These are phyloP conservation scores for Gnomoniopsis sp. DNA, from an alignment of 2,329 filamentous ascomycete genomes.

Conservation along the genomic window DNA sequence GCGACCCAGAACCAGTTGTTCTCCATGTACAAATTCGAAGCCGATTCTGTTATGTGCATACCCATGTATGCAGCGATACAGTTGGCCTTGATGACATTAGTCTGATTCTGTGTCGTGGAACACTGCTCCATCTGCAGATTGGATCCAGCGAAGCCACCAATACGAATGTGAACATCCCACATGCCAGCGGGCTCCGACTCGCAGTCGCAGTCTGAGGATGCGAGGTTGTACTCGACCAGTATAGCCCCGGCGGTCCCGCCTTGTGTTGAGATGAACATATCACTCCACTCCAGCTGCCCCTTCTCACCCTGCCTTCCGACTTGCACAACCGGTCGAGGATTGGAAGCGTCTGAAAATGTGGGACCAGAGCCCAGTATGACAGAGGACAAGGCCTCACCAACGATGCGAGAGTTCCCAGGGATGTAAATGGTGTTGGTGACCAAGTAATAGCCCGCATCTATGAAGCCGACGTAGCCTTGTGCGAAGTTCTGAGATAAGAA, in stretches of 20 bases:
- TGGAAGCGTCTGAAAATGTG: slow-evolving; percentile 53
- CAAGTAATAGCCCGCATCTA: slow-evolving; percentile 63
- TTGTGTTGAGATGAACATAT: slow-evolving; percentile 67
- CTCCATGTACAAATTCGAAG: slow-evolving; percentile 40
- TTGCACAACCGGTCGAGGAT: slow-evolving; percentile 62
- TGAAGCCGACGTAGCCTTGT: slow-evolving; percentile 51
- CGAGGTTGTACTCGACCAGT: slow-evolving; percentile 71
- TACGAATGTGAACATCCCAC: slow-evolving; percentile 75
- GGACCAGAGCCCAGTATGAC: slow-evolving; percentile 53
- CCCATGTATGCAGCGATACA: slow-evolving; percentile 37
- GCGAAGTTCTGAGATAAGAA: slow-evolving; percentile 31
- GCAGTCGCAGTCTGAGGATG: slow-evolving; percentile 23
- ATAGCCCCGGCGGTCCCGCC: slow-evolving; percentile 66
- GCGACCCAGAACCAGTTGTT: slow-evolving; percentile 51
- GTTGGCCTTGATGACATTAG: slow-evolving; percentile 23
- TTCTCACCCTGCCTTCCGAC: slow-evolving; percentile 56
- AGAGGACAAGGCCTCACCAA: slow-evolving; percentile 53
- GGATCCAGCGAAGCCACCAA: slow-evolving; percentile 69
- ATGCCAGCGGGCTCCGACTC: slow-evolving; percentile 44
- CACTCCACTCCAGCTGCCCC: slow-evolving; percentile 67
- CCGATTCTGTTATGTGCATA: slow-evolving; percentile 38
- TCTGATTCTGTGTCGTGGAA: slow-evolving; percentile 44
- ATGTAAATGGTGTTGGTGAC: slow-evolving; percentile 52
- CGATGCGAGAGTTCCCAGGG: slow-evolving; percentile 47
- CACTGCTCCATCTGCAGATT: slow-evolving; percentile 66